Evolutionary conservation across 1,284 basidiomycete species (phyloP).

Genomic region (Ceratobasidium sp.): DNA sequence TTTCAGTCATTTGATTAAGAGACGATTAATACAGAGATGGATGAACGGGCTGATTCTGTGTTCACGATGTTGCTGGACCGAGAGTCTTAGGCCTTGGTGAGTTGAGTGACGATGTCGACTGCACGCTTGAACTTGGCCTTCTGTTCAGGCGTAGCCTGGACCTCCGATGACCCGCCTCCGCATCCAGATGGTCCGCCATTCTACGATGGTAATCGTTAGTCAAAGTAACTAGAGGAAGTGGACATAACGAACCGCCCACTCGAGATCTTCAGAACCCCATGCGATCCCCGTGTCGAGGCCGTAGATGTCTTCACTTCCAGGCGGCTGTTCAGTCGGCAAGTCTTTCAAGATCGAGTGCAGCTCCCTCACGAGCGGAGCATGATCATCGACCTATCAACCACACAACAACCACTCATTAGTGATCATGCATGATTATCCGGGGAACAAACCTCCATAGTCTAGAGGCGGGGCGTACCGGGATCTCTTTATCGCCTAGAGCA

Average conservation of each 20-base stretch:
- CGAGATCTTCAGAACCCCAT: slow-evolving; percentile 69
- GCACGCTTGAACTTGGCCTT: slow-evolving; percentile 75
- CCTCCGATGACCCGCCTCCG: slow-evolving; percentile 64
- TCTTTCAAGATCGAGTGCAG: slow-evolving; percentile 70
- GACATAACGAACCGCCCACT: slow-evolving; percentile 60
- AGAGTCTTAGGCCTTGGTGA: slow-evolving; percentile 51
- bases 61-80: too few species aligned
- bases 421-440: slow-evolving; percentile 52
- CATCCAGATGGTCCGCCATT: slow-evolving; percentile 75
- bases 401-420: not conserved
- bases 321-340: slow-evolving; percentile 70
- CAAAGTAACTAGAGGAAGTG: too few species aligned
- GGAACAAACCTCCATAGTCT: not conserved
- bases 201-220: not conserved
- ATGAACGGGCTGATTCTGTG: too few species aligned
- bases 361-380: slow-evolving; percentile 63
- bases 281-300: slow-evolving; percentile 75
- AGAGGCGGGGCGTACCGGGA: slow-evolving; percentile 57
- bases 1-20: too few species aligned
- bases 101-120: slow-evolving; percentile 71
- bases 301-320: slow-evolving; percentile 77
- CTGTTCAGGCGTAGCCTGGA: slow-evolving; percentile 69
- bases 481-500: slow-evolving; percentile 62
- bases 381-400: slow-evolving; percentile 47
- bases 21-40: too few species aligned